Conservation (phyloP, 495 filamentous ascomycete genomes). For the Parathielavia hyrcaniae region DNA sequence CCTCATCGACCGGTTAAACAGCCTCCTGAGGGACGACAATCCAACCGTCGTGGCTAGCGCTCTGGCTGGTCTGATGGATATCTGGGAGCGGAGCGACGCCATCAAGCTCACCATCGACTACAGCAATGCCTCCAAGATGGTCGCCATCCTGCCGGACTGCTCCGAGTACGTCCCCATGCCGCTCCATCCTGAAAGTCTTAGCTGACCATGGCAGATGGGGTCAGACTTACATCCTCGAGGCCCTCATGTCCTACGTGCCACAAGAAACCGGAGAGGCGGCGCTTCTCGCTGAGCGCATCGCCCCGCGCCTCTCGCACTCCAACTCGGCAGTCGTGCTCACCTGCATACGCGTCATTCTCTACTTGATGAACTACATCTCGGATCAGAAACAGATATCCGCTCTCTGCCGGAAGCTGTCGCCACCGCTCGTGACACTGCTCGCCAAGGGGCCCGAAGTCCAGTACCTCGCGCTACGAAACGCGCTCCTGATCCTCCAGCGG, state of each 20-base stretch:
- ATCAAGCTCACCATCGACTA: constrained; percentile 99
- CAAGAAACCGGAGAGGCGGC: constrained; percentile 83
- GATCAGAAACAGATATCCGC: constrained; percentile 86
- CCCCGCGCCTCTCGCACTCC: constrained; percentile 87
- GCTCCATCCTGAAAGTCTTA: not conserved
- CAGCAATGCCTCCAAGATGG: constrained; percentile 92
- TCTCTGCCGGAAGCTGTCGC: constrained; percentile 88
- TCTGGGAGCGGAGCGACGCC: constrained; percentile 94
- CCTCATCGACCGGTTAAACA: constrained; percentile 86
- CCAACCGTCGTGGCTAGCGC: constrained; percentile 95
- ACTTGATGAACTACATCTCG: constrained; percentile 97
- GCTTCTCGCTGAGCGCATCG: constrained; percentile 85
- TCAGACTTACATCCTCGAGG: constrained; percentile 97
- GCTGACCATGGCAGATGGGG: constrained; percentile 68
- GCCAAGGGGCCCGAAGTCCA: constrained; percentile 97
- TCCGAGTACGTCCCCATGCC: constrained; percentile 67
- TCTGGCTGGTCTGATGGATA: constrained; percentile 88
- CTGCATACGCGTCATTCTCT: constrained; percentile 90
- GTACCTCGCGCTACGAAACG: constrained; percentile 91
- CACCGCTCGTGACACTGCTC: constrained; percentile 88
- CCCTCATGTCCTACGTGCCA: constrained; percentile 95
- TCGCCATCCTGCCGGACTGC: constrained; percentile 91
- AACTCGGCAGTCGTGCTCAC: constrained; percentile 97
- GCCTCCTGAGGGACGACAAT: constrained; percentile 88
- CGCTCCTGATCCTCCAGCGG: constrained; percentile 86